Base-by-base conservation (phyloP, 306 rosid genomes). In the Myrica gale region DNA sequence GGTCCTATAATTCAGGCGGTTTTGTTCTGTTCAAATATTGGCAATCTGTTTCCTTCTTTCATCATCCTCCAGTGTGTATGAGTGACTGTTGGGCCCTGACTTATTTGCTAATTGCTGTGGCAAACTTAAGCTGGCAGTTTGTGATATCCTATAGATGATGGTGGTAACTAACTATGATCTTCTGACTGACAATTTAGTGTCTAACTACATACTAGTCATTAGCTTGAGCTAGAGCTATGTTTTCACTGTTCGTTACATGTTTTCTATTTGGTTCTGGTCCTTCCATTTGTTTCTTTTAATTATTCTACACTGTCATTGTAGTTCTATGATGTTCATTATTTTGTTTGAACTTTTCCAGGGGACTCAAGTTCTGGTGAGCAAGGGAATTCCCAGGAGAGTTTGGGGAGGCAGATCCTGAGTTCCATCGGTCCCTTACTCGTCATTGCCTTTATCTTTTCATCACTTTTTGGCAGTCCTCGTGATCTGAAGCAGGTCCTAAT, bases 401-500 rank as follows among this genome's bases (percentile, higher is more conserved):
- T 12, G 43, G 39, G 68, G 39, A 39, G 16, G 4, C 5, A 46
- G 44, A n/a, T 41, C 32, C 9, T 21, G 10, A 19, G 15, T 5
- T 41, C 81, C 32, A 3, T 80, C 13, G 58, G 76, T 44, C 84
- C 86, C 4, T 65, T 85, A 63, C 3, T 85, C 56, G 72, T 81
- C 43, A 21, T 85, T 37, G 85, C 82, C 21, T 75, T 80, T 68
- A 74, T 85, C 71, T 62, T 78, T 74, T 82, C 86, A n/a, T 81
- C 86, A 16, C 78, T 76, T 69, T 76, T 82, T 54, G 48, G 55
- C 66, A 67, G 74, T 66, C 68, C 83, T 68, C 32, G 60, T 65
- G 85, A 85, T 6, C 82, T 73, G 74, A 68, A 87, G 62, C 87
- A 87, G 85, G 91, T 88, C 72, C 47, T 50, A 55, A 19, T 45